Evolutionary conservation across 176 grass and related monocot genomes (phyloP), one percentile per base, ranked within the genome.

Genomic region (Tuctoria greenei): DNA sequence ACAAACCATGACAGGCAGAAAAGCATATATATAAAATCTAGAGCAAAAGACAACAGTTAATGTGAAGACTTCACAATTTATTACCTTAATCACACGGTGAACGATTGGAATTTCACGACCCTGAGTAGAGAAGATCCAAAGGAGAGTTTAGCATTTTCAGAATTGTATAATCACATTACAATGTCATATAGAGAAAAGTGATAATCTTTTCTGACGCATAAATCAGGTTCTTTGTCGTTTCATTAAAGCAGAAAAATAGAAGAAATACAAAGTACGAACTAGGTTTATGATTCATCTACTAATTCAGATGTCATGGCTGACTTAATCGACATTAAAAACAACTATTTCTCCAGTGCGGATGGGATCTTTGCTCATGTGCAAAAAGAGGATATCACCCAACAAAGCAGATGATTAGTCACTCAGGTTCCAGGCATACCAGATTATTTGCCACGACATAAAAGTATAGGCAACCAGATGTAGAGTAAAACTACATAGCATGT

Each of bases 21-120:
- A 1, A 12, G 8, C n/a, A n/a, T n/a, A 59, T 1, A 51, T 25
- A 31, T 36, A 38, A 63, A 17, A 27, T 61, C 16, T 25, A 73
- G 35, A 12, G 43, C 10, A 63, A 42, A 52, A 46, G 5, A 1
- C 9, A 72, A 47, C 7, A 11, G 46, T 64, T 65, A 31, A 80
- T 24, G 7, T 69, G 23, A 79, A 72, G 7, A 50, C 21, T 25
- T 56, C 10, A 61, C 51, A 62, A 62, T 50, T 58, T 36, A 34
- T 77, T 62, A 90, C 89, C 93, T 92, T 96, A 28, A 90, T 92
- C 75, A 92, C 87, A 60, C 89, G 87, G 37, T 92, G 93, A 50
- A 96, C 89, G 79, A 92, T 96, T 73, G 93, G 93, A 67, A 96
- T 92, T 67, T 96, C 87, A 62, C 82, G 78, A 2, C 87, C 89